Conservation (phyloP, 2,329 filamentous ascomycete genomes). For the Juglanconis sp. region DNA sequence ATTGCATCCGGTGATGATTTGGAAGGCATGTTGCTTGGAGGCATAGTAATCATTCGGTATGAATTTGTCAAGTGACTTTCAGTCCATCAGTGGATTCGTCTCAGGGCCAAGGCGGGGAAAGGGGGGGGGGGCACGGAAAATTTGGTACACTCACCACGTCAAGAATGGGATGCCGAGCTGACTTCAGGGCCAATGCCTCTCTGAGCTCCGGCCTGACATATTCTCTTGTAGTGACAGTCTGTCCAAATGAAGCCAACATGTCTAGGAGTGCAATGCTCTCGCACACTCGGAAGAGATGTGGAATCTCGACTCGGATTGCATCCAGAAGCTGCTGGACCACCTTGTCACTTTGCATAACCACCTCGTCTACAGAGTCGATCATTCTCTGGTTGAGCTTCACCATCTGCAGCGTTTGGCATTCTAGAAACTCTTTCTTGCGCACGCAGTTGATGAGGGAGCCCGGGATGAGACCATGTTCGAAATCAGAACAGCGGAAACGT, state of each 20-base stretch:
- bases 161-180: slow-evolving; percentile 65
- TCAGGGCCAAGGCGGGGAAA: neutral
- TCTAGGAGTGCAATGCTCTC: slow-evolving; percentile 85
- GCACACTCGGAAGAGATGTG: slow-evolving; percentile 75
- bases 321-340: slow-evolving; percentile 70
- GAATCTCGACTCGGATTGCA: slow-evolving; percentile 68
- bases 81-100: neutral
- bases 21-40: slow-evolving; percentile 75
- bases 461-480: slow-evolving; percentile 60
- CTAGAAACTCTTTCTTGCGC: slow-evolving; percentile 69
- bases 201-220: slow-evolving; percentile 63
- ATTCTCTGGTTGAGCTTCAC: slow-evolving; percentile 79
- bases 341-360: slow-evolving; percentile 76
- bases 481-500: slow-evolving; percentile 58
- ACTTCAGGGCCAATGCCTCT: slow-evolving; percentile 61
- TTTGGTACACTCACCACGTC: slow-evolving; percentile 50
- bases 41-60: slow-evolving; percentile 90
- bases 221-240: slow-evolving; percentile 65
- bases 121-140: neutral
- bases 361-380: slow-evolving; percentile 76
- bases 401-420: slow-evolving; percentile 83
- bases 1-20: slow-evolving; percentile 93
- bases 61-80: slow-evolving; percentile 50
- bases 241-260: slow-evolving; percentile 75
- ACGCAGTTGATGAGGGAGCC: slow-evolving; percentile 74